Percentiles rank a stretch among this genome's conserved stretches.
These are phyloP conservation scores for Malus sylvestris DNA, from an alignment of 306 rosid species.

Conservation along the genomic window DNA sequence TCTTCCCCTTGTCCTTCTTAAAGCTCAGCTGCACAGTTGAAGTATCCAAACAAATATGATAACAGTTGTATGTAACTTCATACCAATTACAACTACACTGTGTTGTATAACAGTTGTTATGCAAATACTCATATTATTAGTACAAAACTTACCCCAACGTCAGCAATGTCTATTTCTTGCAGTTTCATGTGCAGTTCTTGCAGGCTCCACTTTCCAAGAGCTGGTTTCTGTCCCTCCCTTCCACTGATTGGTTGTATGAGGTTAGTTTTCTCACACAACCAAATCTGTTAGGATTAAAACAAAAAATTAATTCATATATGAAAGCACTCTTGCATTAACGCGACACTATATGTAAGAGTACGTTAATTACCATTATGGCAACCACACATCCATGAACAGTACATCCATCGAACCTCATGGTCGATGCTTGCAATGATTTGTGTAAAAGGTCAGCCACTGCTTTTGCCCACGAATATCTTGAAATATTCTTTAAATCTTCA, in stretches of 20 bases:
- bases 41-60: too few species aligned
- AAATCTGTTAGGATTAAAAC: neutral
- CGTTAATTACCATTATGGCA: neutral
- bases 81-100: neutral
- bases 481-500: too few species aligned
- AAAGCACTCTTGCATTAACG: neutral
- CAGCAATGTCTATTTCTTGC: neutral
- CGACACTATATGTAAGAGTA: neutral
- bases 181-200: neutral
- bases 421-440: neutral
- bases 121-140: too few species aligned
- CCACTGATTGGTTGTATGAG: conserved; percentile 1
- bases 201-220: neutral
- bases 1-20: neutral
- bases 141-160: neutral
- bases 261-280: conserved; percentile 3
- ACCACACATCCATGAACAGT: conserved; percentile 4
- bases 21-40: neutral
- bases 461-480: neutral
- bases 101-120: too few species aligned
- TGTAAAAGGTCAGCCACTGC: neutral
- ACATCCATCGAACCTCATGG: neutral
- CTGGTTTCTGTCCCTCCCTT: neutral
- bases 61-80: too few species aligned
- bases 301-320: neutral